Base-by-base conservation (phyloP, 192 early-diverging fungal species). In the Spizellomyces sp. region DNA sequence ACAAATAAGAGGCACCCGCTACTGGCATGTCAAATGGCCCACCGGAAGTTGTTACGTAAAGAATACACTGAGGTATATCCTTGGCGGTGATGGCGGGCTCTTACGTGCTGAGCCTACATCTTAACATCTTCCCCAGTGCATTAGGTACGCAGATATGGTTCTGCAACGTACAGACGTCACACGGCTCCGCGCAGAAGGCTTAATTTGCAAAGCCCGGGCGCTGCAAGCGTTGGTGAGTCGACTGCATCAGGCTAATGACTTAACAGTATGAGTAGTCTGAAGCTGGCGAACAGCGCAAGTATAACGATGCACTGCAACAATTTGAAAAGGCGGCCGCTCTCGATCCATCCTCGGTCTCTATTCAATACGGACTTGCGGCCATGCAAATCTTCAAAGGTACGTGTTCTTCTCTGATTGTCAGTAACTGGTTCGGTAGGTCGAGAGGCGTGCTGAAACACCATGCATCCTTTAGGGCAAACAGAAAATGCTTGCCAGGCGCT, bases 311-410 rank as follows among this genome's bases (percentile, higher is more conserved):
- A 2, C 86, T 80, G 21, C 82, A 90, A 21, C 82, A 83, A 54
- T 95, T 93, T 77, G 58, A 77, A 55, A 80, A 91, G 67, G 84
- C 90, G 21, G 76, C 88, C 14, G 74, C 74, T 8, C 78, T 90
- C 67, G 90, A 94, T 82, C 85, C 88, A 5, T 75, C 82, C 10
- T 91, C 94, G 62, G 54, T 83, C 2, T 45, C 89, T 64, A 87
- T 89, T 17, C 90, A 88, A 69, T 96, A 89, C 74, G 90, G 90
- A 4, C 73, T 94, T 48, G 93, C 91, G 2, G 90, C 95, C 75
- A 88, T 91, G 76, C 81, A 88, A 44, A 74, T 94, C 9, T 79
- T 77, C 41, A 65, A 70, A 80, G 84, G 88, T 86, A 71, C 41
- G 22, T 47, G 57, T 36, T 62, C 5, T 61, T 27, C 59, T n/a